phyloP scores from a whole-genome alignment of 2,329 filamentous ascomycete species.

The Trichoderma atrobrunneum region DNA sequence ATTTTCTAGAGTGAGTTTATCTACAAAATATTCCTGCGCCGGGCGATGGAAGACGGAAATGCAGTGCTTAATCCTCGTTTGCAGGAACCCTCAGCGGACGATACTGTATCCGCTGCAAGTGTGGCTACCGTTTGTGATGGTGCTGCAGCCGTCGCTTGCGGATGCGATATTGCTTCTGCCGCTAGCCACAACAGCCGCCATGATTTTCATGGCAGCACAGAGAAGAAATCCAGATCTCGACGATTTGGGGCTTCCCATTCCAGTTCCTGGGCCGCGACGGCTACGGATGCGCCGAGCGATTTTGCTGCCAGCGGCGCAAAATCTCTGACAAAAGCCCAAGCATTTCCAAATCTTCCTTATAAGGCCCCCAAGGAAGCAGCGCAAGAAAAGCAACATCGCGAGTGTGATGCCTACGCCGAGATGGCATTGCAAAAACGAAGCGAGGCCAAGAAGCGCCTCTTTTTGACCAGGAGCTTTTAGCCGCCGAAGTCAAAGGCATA shows the following conservation, averaged over 20 bases:
- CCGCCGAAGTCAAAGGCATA: conserved; percentile 69
- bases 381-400: neutral
- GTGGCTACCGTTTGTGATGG: conserved; percentile 5
- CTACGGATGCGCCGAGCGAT: neutral
- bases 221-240: neutral
- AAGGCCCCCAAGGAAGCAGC: neutral
- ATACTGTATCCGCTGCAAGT: conserved; percentile 8
- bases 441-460: neutral
- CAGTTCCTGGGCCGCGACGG: conserved; percentile 12
- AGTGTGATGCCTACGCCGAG: neutral
- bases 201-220: conserved; percentile 8
- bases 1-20: conserved; percentile 3
- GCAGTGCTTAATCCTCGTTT: neutral
- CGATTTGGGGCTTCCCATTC: neutral
- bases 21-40: neutral
- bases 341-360: neutral
- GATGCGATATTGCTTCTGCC: conserved; percentile 14
- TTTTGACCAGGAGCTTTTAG: neutral
- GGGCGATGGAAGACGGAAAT: neutral
- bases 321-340: neutral
- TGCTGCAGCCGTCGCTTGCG: neutral
- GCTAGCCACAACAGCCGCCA: conserved; percentile 3
- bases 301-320: neutral
- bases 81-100: conserved; percentile 2
- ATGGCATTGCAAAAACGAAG: neutral